phyloP scores from a whole-genome alignment of 2,329 filamentous ascomycete species.

The Trichophyton equinum region DNA sequence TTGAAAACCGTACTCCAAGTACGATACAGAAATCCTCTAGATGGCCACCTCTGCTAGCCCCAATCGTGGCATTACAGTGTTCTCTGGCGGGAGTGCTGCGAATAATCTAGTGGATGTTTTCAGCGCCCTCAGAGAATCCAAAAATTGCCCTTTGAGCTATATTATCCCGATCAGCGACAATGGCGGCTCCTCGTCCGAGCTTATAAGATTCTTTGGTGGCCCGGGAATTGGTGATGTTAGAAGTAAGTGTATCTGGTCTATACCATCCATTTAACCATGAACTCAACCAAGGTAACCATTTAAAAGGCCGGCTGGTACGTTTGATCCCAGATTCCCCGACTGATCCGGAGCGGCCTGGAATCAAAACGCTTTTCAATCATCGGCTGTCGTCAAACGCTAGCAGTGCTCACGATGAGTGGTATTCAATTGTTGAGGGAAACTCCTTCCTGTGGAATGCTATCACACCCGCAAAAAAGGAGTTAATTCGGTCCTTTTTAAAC shows the following conservation, averaged over 20 bases:
- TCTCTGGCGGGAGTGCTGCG: constrained; percentile 86
- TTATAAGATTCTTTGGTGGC: constrained; percentile 88
- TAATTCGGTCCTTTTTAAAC: constrained; percentile 66
- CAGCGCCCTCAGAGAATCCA: constrained; percentile 50
- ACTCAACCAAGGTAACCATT: neutral
- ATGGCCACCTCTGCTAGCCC: constrained; percentile 9
- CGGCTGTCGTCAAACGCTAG: constrained; percentile 53
- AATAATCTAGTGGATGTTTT: constrained; percentile 92
- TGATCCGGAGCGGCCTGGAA: constrained; percentile 55
- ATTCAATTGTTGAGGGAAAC: constrained; percentile 73
- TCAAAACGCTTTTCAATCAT: constrained; percentile 78
- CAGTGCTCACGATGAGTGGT: constrained; percentile 65
- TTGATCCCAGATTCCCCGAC: constrained; percentile 60
- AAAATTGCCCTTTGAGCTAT: constrained; percentile 59
- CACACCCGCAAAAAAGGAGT: constrained; percentile 58
- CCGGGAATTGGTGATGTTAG: constrained; percentile 72
- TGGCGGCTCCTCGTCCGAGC: constrained; percentile 82
- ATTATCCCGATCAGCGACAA: constrained; percentile 95
- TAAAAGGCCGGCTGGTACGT: constrained; percentile 70
- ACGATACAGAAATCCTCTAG: too few relatives aligned
- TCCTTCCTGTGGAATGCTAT: constrained; percentile 63
- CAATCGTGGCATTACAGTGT: constrained; percentile 57
- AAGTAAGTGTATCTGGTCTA: constrained; percentile 38
- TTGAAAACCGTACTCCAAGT: neutral
- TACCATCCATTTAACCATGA: neutral